phyloP scores from a whole-genome alignment of 1,139 yeast genomes.

The Taiozyma sp. region DNA sequence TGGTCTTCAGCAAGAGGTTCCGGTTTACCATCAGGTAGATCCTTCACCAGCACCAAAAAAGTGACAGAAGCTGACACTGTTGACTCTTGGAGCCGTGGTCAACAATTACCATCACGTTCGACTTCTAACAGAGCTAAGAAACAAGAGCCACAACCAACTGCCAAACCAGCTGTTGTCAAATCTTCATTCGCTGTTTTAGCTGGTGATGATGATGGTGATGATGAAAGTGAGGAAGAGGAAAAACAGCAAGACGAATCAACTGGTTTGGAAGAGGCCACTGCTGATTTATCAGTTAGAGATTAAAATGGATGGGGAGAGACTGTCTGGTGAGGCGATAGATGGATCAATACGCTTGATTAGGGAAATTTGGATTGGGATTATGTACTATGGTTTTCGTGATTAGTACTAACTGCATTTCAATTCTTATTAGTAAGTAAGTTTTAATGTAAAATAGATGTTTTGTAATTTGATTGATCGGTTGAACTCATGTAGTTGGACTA shows the following conservation, averaged over 20 bases:
- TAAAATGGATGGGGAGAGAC: neutral
- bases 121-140: constrained; percentile 4
- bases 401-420: neutral
- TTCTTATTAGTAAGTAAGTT: neutral
- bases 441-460: neutral
- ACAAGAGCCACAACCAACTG: constrained; percentile 25
- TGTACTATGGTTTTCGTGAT: neutral
- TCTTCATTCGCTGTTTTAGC: constrained; percentile 65
- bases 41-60: constrained; percentile 24
- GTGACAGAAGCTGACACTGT: constrained; percentile 39
- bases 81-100: constrained; percentile 45
- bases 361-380: neutral
- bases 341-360: neutral
- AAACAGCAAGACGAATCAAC: constrained; percentile 30
- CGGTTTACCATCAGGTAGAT: constrained; percentile 23
- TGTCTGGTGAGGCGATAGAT: neutral
- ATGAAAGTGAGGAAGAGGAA: constrained; percentile 56
- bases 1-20: constrained; percentile 8
- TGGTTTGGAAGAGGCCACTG: constrained; percentile 40
- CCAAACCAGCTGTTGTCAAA: constrained; percentile 42
- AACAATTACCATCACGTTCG: constrained; percentile 25
- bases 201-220: constrained; percentile 44
- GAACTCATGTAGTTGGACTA: too few species aligned
- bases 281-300: constrained; percentile 35
- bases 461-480: neutral